Evolutionary conservation across 495 filamentous ascomycete species (phyloP).

Genomic region (Rostrohypoxylon terebratum): DNA sequence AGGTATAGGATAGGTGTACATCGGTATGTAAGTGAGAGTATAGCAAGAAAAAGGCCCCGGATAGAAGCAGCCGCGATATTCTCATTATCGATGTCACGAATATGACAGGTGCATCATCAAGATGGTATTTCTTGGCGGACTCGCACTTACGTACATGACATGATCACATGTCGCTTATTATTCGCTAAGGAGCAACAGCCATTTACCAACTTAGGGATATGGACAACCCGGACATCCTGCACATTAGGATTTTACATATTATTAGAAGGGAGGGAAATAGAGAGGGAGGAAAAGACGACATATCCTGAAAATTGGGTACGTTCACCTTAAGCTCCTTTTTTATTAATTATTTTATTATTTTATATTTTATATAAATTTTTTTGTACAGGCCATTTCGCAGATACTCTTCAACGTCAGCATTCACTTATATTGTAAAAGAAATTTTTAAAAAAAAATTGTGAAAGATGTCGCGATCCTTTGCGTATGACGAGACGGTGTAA

Average conservation of each 20-base stretch:
- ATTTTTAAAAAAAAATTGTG: background rate
- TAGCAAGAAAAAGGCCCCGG: background rate
- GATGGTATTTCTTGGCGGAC: slow-evolving; percentile 17
- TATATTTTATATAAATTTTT: background rate
- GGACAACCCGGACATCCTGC: background rate
- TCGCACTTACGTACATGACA: slow-evolving; percentile 39
- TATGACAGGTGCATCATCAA: slow-evolving; percentile 24
- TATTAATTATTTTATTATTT: background rate
- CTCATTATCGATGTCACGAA: slow-evolving; percentile 24
- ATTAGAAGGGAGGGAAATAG: background rate
- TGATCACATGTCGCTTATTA: slow-evolving; percentile 43
- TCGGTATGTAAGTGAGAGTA: background rate
- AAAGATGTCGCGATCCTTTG: slow-evolving; percentile 8
- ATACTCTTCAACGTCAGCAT: slow-evolving; percentile 6
- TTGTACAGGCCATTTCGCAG: background rate
- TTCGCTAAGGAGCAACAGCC: slow-evolving; percentile 14
- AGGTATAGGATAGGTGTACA: background rate
- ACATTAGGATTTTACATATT: background rate
- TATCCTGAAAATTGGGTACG: background rate
- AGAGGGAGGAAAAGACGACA: slow-evolving; percentile 6
- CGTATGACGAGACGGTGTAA: background rate
- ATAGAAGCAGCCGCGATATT: slow-evolving; percentile 26
- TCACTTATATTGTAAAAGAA: background rate
- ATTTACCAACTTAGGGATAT: slow-evolving; percentile 9
- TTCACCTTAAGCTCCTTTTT: background rate